Base-by-base conservation (phyloP, 108 stramenopile genomes). In the Ochromonas danica region DNA sequence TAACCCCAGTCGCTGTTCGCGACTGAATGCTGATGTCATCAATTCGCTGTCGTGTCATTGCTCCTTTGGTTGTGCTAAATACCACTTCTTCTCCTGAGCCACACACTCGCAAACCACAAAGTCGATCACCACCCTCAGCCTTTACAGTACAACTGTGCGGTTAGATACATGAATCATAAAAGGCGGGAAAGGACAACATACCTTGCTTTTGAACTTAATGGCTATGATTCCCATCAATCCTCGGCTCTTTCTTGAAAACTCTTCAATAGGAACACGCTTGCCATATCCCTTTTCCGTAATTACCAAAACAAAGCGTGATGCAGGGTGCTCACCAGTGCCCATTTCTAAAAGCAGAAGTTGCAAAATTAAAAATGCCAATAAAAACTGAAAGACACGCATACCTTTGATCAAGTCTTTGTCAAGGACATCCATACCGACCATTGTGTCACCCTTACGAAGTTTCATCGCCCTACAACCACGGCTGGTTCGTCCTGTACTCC, bases 381-480 rank as follows among this genome's bases (percentile, higher is more conserved):
- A n/a, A n/a, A n/a, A n/a, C n/a, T n/a, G n/a, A n/a, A n/a, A n/a
- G n/a, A n/a, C n/a, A n/a, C n/a, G n/a, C n/a, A n/a, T n/a, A n/a
- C n/a, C n/a, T n/a, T n/a, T n/a, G n/a, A n/a, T n/a, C n/a, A n/a
- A n/a, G n/a, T n/a, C n/a, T n/a, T n/a, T n/a, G n/a, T n/a, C 36
- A 61, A 94, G 62, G 31, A 93, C 85, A 83, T 90, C 92, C 89
- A 94, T 92, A 62, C 90, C 93, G 0, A 91, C 92, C 75, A 95
- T 87, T 0, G 84, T 89, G 77, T 94, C 95, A 1, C 90, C 93
- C 25, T 87, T 86, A 60, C 88, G 81, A 45, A 96, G 86, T 40
- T 89, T 95, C 92, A 96, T 93, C 27, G 94, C 81, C 78, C 86
- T 90, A 6, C 93, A 92, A 42, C 96, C 96, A 30, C 89, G 85